A percentile compares a stretch with the other conserved stretches of the same genome.
phyloP scores from a whole-genome alignment of 2,329 filamentous ascomycete species.

The Stachybotrys elegans region DNA sequence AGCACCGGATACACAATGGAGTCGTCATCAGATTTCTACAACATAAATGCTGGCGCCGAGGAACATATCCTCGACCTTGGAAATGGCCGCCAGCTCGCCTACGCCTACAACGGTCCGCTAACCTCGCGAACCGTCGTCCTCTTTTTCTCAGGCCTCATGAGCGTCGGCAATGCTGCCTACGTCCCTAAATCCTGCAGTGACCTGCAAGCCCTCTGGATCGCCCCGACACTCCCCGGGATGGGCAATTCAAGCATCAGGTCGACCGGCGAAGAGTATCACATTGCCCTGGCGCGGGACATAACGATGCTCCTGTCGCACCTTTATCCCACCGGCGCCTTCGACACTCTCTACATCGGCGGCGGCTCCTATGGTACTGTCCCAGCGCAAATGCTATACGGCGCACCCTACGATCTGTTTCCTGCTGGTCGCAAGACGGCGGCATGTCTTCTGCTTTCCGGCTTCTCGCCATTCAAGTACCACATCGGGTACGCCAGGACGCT shows the following conservation, averaged over 20 bases:
- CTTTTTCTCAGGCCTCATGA: conserved; percentile 16
- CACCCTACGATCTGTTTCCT: conserved; percentile 13
- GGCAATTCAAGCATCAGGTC: conserved; percentile 10
- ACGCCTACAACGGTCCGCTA: conserved; percentile 14
- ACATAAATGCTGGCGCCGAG: conserved; percentile 6
- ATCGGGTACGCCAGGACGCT: conserved; percentile 9
- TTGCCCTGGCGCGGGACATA: conserved; percentile 10
- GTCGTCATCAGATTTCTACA: conserved; percentile 1
- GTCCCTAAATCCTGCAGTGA: conserved; percentile 10
- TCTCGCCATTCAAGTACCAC: conserved; percentile 14
- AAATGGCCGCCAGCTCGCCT: conserved; percentile 12
- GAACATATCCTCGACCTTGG: conserved; percentile 12
- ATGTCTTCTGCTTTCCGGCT: conserved; percentile 12
- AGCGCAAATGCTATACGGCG: conserved; percentile 17
- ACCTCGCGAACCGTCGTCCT: conserved; percentile 11
- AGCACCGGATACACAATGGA: no score
- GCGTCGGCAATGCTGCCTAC: conserved; percentile 11
- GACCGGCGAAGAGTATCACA: conserved; percentile 6
- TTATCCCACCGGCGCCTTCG: conserved; percentile 9
- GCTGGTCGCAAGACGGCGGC: conserved; percentile 11
- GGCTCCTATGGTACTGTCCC: conserved; percentile 17
- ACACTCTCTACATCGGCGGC: conserved; percentile 12
- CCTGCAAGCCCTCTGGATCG: conserved; percentile 11
- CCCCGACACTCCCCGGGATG: conserved; percentile 12
- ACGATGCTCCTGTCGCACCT: conserved; percentile 10